Conservation (phyloP, 495 filamentous ascomycete species). For the Aspergillus funiculosus region DNA sequence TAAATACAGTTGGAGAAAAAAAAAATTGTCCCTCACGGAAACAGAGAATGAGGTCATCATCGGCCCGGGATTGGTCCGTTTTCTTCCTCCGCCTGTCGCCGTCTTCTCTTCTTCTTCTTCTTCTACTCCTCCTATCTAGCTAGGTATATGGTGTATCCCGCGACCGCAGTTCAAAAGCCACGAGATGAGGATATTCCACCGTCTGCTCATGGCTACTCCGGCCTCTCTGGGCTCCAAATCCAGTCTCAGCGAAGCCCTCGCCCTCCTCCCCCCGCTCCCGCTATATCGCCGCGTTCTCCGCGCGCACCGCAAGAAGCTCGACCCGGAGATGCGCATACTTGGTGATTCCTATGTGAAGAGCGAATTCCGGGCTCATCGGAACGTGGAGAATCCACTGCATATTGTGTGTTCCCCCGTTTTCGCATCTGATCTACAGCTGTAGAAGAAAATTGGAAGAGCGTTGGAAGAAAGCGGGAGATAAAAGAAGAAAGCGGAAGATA, state of each 20-base stretch:
- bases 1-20: no score
- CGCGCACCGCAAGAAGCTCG: constrained; percentile 73
- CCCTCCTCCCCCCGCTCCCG: constrained; percentile 83
- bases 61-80: background rate
- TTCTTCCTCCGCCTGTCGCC: background rate
- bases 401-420: constrained; percentile 53
- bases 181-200: constrained; percentile 15
- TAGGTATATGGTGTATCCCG: no score
- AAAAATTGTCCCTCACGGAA: no score
- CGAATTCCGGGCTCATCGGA: constrained; percentile 78
- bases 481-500: no score
- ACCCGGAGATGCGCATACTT: constrained; percentile 66
- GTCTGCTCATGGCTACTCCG: constrained; percentile 39
- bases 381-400: constrained; percentile 85
- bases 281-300: constrained; percentile 84
- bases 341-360: constrained; percentile 88
- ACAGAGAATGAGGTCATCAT: no score
- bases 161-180: no score
- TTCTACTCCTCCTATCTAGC: background rate
- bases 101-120: background rate
- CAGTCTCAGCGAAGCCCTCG: constrained; percentile 55
- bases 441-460: no score
- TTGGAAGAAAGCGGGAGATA: no score
- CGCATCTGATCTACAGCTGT: no score
- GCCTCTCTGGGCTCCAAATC: constrained; percentile 43